phyloP scores from a whole-genome alignment of 2,329 filamentous ascomycete genomes.

The Ophiostoma sp. region DNA sequence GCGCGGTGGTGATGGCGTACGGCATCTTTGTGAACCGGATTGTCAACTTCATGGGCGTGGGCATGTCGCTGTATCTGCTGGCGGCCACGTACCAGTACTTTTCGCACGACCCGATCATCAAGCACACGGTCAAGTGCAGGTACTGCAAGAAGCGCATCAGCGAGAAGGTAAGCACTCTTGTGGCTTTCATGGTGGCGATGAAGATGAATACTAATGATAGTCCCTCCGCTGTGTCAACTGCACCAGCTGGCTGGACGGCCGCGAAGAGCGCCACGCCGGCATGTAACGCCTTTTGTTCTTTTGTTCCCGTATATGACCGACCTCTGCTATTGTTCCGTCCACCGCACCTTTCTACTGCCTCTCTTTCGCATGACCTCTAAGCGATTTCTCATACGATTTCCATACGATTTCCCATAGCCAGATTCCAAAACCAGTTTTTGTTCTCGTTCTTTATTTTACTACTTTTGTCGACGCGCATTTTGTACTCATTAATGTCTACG shows the following conservation, averaged over 20 bases:
- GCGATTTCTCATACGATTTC: slow-evolving; percentile 1
- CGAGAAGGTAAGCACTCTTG: slow-evolving; percentile 47
- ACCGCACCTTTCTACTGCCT: background rate
- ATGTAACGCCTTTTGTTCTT: slow-evolving; percentile 14
- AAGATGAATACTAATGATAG: slow-evolving; percentile 30
- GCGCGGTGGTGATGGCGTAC: slow-evolving; percentile 66
- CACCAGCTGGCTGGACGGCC: slow-evolving; percentile 48
- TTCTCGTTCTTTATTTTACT: background rate
- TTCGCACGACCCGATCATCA: slow-evolving; percentile 63
- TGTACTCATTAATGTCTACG: no score
- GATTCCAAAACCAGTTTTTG: background rate
- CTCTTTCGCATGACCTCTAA: background rate
- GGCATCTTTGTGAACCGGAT: slow-evolving; percentile 60
- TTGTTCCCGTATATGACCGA: background rate
- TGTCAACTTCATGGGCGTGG: slow-evolving; percentile 61
- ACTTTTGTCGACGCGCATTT: no score
- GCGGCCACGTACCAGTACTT: slow-evolving; percentile 58
- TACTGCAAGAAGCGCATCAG: slow-evolving; percentile 62
- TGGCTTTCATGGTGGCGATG: background rate
- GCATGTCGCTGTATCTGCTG: slow-evolving; percentile 59
- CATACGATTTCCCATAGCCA: background rate
- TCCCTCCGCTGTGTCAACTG: slow-evolving; percentile 45
- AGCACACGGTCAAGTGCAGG: slow-evolving; percentile 62
- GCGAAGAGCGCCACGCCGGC: slow-evolving; percentile 38
- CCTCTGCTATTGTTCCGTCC: background rate